Percentiles rank a stretch among this genome's conserved stretches.
These are phyloP conservation scores for Penicillium hesseltinei DNA, from an alignment of 2,329 filamentous ascomycete species.

Conservation along the genomic window DNA sequence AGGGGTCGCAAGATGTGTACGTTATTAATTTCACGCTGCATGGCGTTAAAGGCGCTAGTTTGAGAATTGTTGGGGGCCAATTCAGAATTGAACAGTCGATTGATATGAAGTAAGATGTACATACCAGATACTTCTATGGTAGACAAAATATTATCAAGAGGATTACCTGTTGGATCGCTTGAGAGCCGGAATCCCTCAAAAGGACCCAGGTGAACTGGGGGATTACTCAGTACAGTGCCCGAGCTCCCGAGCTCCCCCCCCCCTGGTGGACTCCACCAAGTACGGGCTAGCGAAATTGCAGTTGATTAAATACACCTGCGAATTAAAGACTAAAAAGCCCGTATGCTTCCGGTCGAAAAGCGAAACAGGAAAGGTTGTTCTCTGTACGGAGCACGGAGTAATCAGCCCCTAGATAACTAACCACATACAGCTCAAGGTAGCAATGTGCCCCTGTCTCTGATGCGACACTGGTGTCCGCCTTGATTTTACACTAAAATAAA, in stretches of 20 bases:
- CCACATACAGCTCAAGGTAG: background rate
- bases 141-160: too few species aligned
- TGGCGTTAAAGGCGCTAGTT: too few species aligned
- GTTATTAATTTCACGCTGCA: too few species aligned
- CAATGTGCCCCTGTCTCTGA: background rate
- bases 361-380: background rate
- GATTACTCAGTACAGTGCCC: background rate
- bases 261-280: background rate
- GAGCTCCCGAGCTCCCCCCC: too few species aligned
- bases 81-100: too few species aligned
- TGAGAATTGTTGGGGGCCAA: too few species aligned
- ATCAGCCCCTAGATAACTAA: background rate
- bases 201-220: too few species aligned
- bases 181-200: too few species aligned
- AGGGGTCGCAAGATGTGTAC: too few species aligned
- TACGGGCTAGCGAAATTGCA: background rate
- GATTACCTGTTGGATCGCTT: too few species aligned
- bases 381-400: background rate
- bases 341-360: background rate
- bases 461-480: background rate
- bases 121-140: too few species aligned
- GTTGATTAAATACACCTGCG: background rate
- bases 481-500: background rate
- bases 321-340: background rate
- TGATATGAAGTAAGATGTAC: too few species aligned